Evolutionary conservation across 371 early-diverging fungal genomes (phyloP), one percentile per base, ranked within the genome.

Genomic region (Mortierella sp.): DNA sequence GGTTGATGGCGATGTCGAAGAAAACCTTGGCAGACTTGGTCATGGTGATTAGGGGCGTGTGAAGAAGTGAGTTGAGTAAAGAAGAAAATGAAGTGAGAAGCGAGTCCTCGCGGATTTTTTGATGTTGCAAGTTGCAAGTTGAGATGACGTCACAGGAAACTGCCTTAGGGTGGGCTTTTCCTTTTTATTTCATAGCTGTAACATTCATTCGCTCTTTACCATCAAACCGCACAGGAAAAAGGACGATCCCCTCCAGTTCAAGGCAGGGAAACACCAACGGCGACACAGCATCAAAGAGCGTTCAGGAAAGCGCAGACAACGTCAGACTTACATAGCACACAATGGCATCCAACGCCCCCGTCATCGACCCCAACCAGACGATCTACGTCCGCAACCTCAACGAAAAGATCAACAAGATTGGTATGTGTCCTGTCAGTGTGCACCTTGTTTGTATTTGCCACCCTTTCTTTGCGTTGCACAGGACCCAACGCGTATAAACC

Each of bases 321-420:
- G 40, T 0, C 21, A 64, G 48, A 48, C 40, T 72, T 67, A 34
- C 13, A 55, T 19, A 75, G 75, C 78, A 59, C 59, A 13, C 9
- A 59, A 59, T 59, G 82, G 72, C 82, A 48, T 78, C 82, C 72
- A 75, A 59, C 46, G 72, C 61, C 44, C 74, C 80, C 48, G 28
- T 71, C 72, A 76, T 85, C 79, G 85, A 80, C 55, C 94, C 95
- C 51, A 93, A 88, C 78, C 93, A 93, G 77, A 95, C 94, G 44
- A 88, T 96, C 74, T 96, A 95, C 79, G 85, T 94, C 75, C 87
- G 87, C 55, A 90, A 92, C 72, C 83, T 96, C 54, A 89, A 89
- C 80, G 93, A 93, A 57, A 92, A 93, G 80, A 88, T 92, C 59
- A 89, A 90, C 51, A 94, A 95, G 89, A 86, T 90, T 87, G 95